Evolutionary conservation across 2,329 filamentous ascomycete genomes (phyloP).

Genomic region (Aspergillus intermedius): DNA sequence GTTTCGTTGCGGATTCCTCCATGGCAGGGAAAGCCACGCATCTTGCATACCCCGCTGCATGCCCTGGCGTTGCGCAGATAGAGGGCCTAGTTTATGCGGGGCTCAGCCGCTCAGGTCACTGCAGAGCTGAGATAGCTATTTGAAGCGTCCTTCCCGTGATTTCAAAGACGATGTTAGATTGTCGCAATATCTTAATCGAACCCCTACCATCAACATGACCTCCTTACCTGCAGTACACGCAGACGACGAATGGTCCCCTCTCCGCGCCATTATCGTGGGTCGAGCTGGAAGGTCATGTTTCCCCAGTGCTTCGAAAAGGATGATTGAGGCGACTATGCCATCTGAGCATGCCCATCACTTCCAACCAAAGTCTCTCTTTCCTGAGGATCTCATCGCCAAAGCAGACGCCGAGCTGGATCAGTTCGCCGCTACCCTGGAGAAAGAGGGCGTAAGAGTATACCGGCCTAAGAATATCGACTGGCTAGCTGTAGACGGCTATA

Average conservation of each 20-base stretch:
- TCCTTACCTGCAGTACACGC: neutral
- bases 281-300: slow-evolving; percentile 3
- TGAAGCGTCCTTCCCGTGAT: no score
- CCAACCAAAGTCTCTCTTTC: neutral
- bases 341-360: neutral
- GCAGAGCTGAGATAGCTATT: no score
- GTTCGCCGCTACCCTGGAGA: neutral
- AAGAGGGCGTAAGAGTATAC: neutral
- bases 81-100: no score
- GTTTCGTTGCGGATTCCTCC: no score
- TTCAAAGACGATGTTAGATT: no score
- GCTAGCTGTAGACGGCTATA: neutral
- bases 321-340: slow-evolving; percentile 1
- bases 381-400: neutral
- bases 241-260: slow-evolving; percentile 6
- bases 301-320: neutral
- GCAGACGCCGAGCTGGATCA: neutral
- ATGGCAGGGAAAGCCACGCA: no score
- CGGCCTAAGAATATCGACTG: neutral
- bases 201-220: no score
- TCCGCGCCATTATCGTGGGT: slow-evolving; percentile 2
- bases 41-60: no score
- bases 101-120: no score
- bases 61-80: no score
- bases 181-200: no score